phyloP scores from a whole-genome alignment of 2,329 filamentous ascomycete genomes.

The Trichoderma cornu-damae region DNA sequence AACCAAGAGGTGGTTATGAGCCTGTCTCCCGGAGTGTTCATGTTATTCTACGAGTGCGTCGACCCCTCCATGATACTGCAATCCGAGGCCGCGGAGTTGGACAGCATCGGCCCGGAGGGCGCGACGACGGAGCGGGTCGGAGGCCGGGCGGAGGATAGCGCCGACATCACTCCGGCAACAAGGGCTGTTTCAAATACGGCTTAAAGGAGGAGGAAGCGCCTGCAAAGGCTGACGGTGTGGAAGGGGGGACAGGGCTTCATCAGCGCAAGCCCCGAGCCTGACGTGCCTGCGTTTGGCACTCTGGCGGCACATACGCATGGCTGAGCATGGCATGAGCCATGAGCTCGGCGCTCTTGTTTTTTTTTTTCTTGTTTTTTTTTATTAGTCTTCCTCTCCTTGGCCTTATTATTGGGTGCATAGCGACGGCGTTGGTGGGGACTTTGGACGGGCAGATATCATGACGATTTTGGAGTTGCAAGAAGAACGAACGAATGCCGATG shows the following conservation, averaged over 20 bases:
- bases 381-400: no score
- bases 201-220: neutral
- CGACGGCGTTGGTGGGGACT: slow-evolving; percentile 25
- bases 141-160: neutral
- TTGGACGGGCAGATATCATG: neutral
- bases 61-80: slow-evolving; percentile 47
- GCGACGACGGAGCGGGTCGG: neutral
- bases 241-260: neutral
- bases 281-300: no score
- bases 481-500: neutral
- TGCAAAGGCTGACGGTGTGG: neutral
- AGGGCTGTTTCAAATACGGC: neutral
- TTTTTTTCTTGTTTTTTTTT: neutral
- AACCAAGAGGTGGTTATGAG: slow-evolving; percentile 67
- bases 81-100: slow-evolving; percentile 27
- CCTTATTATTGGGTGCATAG: slow-evolving; percentile 24
- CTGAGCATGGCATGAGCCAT: neutral
- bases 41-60: slow-evolving; percentile 89
- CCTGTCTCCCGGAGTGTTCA: slow-evolving; percentile 76
- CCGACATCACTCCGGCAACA: neutral
- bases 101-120: slow-evolving; percentile 15
- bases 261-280: neutral
- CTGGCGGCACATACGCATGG: no score
- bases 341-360: neutral
- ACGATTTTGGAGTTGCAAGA: neutral